A percentile compares a stretch with the other conserved stretches of the same genome.
Conservation (phyloP, 805 yeast genomes). For the Ogataea saltuana region DNA sequence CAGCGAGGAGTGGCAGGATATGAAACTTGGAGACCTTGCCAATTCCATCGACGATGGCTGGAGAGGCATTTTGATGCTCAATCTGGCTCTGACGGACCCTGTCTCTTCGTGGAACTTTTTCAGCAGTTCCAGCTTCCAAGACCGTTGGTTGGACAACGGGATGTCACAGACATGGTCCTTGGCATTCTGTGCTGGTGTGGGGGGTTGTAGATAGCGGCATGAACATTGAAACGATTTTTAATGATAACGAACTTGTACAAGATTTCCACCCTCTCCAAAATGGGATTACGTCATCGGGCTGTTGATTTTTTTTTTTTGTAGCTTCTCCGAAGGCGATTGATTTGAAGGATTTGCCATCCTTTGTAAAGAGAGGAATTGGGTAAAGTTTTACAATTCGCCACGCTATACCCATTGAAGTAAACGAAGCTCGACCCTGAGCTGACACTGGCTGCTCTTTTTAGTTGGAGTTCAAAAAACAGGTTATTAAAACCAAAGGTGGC, state of each 20-base stretch:
- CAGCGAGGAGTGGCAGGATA: slow-evolving; percentile 43
- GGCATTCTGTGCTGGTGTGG: slow-evolving; percentile 57
- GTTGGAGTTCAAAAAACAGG: background rate
- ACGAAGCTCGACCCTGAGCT: too few relatives aligned
- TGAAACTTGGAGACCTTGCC: slow-evolving; percentile 36
- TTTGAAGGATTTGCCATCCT: background rate
- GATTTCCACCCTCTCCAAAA: background rate
- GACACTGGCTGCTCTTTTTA: too few relatives aligned
- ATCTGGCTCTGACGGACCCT: slow-evolving; percentile 48
- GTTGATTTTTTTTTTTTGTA: background rate
- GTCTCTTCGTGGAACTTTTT: slow-evolving; percentile 44
- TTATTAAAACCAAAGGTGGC: background rate
- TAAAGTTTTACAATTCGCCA: too few relatives aligned
- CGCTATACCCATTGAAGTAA: too few relatives aligned
- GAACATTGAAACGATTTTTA: background rate
- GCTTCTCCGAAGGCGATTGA: slow-evolving; percentile 1
- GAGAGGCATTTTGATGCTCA: slow-evolving; percentile 56
- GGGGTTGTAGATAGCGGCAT: slow-evolving; percentile 21
- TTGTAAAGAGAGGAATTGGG: background rate
- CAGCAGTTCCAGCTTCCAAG: slow-evolving; percentile 34
- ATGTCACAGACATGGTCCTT: slow-evolving; percentile 64
- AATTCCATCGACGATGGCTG: slow-evolving; percentile 54
- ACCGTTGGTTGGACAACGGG: slow-evolving; percentile 55
- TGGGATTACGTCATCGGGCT: background rate
- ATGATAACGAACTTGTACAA: background rate